Conservation (phyloP, 1,284 basidiomycete genomes). For the Phenoliferia sp. region DNA sequence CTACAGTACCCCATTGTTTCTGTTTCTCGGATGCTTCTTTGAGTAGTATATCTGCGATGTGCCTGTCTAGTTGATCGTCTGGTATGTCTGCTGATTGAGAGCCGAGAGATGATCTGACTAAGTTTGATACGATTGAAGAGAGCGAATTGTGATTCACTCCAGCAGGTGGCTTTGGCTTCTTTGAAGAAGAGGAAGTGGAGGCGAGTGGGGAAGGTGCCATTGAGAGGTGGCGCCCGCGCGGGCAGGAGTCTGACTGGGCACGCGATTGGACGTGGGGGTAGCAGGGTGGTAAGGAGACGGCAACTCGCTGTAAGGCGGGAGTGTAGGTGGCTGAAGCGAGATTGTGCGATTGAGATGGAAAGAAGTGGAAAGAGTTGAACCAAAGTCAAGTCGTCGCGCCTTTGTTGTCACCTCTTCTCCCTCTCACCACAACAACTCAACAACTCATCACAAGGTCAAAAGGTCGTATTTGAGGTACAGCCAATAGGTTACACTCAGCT, state of each 20-base stretch:
- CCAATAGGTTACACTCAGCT: not conserved
- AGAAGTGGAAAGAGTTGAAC: no score
- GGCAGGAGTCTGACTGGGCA: not conserved
- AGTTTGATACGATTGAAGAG: conserved; percentile 75
- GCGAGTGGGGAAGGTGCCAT: not conserved
- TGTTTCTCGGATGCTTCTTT: conserved; percentile 86
- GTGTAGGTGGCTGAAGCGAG: no score
- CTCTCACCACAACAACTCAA: no score
- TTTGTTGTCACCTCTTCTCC: no score
- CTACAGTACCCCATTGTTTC: conserved; percentile 47
- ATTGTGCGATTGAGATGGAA: no score
- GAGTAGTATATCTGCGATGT: conserved; percentile 80
- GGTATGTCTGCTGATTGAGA: conserved; percentile 59
- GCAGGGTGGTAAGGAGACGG: no score
- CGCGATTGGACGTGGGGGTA: no score
- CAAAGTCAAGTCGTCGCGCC: no score
- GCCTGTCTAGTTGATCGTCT: conserved; percentile 78
- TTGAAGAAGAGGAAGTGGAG: not conserved
- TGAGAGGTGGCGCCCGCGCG: no score
- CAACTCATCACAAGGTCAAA: no score
- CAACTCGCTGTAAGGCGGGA: no score
- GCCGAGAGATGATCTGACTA: conserved; percentile 76
- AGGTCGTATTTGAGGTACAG: no score
- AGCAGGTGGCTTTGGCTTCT: not conserved
- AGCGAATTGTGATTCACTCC: conserved; percentile 44